phyloP scores from a whole-genome alignment of 179 eudicot genomes.

The Drosera spatulata region DNA sequence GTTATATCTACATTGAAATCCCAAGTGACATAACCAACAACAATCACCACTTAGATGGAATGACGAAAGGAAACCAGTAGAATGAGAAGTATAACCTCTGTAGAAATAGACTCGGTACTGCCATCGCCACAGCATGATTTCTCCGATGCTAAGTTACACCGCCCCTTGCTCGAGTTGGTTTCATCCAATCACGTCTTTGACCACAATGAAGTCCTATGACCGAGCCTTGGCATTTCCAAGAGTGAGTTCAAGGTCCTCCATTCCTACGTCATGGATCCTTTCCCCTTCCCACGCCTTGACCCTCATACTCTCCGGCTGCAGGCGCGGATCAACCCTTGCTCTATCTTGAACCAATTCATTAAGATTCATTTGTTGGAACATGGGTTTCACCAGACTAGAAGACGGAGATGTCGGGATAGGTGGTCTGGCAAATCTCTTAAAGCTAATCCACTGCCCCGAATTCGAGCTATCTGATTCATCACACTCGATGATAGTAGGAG shows the following conservation, averaged over 20 bases:
- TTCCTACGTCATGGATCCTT: constrained; percentile 69
- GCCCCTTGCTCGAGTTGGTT: too few species aligned
- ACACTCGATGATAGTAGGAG: constrained; percentile 86
- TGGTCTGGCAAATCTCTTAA: constrained; percentile 30
- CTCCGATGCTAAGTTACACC: too few species aligned
- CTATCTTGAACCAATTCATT: constrained; percentile 23
- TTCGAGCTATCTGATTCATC: constrained; percentile 83
- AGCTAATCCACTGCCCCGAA: constrained; percentile 46
- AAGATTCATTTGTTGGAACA: constrained; percentile 27
- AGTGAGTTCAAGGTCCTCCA: constrained; percentile 80
- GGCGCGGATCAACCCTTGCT: constrained; percentile 55
- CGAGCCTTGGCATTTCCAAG: constrained; percentile 52
- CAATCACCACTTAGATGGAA: too few species aligned
- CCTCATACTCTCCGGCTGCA: constrained; percentile 62
- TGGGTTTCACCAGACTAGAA: constrained; percentile 43
- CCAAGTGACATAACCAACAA: too few species aligned
- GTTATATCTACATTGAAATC: too few species aligned
- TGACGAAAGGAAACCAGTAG: too few species aligned
- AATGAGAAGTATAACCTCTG: too few species aligned
- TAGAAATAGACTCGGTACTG: too few species aligned
- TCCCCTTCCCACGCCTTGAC: constrained; percentile 95
- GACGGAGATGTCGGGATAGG: constrained; percentile 39
- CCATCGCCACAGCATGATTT: too few species aligned
- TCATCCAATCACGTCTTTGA: too few species aligned
- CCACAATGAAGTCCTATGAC: too few species aligned